Conservation (phyloP, 1,139 yeast species). For the Debaryomyces sp. region DNA sequence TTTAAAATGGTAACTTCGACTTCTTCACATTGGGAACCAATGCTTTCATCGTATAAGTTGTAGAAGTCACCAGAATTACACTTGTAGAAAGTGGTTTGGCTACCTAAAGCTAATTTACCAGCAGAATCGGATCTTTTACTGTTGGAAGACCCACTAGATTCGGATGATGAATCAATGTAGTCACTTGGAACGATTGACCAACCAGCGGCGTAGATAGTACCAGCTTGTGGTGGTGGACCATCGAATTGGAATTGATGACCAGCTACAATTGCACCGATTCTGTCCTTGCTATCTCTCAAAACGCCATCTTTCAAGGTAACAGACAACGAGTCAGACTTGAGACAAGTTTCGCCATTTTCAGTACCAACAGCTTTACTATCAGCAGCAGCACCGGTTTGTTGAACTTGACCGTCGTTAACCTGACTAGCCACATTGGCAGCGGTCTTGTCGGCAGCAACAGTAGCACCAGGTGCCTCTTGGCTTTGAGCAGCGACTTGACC, state of each 20-base stretch:
- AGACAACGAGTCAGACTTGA: constrained; percentile 52
- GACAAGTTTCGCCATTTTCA: constrained; percentile 44
- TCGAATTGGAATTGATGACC: constrained; percentile 89
- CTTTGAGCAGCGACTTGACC: constrained; percentile 28
- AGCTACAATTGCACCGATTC: constrained; percentile 82
- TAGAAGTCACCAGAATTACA: constrained; percentile 48
- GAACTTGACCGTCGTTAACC: constrained; percentile 32
- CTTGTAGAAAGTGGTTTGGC: constrained; percentile 40
- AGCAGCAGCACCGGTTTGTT: constrained; percentile 18
- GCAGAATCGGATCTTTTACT: constrained; percentile 21
- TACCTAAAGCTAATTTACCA: constrained; percentile 42
- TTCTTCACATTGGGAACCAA: constrained; percentile 41
- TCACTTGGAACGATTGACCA: constrained; percentile 72
- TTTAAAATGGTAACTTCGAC: constrained; percentile 39
- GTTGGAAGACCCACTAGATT: constrained; percentile 7
- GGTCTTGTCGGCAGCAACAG: constrained; percentile 10
- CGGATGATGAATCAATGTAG: constrained; percentile 20
- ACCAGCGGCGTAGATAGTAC: constrained; percentile 83
- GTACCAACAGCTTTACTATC: constrained; percentile 3
- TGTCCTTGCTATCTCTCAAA: constrained; percentile 63
- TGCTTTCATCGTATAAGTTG: constrained; percentile 45
- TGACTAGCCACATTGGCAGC: constrained; percentile 18
- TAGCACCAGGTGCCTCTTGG: constrained; percentile 14
- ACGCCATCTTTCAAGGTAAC: constrained; percentile 56
- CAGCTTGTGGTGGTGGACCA: constrained; percentile 92